Evolutionary conservation across 2,329 filamentous ascomycete genomes (phyloP).

Genomic region (Pyrenophora seminiperda): DNA sequence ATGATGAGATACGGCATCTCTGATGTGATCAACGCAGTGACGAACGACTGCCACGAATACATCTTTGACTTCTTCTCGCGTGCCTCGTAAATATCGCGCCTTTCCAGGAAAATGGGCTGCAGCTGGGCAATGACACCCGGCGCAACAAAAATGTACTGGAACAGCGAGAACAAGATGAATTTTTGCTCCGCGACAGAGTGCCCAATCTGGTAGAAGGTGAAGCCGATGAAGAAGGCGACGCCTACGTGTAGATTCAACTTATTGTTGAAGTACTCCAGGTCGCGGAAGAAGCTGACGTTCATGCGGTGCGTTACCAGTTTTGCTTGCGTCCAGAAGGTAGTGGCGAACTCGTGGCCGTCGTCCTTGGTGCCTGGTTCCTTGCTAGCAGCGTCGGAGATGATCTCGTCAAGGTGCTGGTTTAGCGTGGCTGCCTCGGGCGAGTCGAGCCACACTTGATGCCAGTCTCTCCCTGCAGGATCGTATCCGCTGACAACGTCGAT

Average conservation of each 20-base stretch:
- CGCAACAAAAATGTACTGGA: constrained; percentile 54
- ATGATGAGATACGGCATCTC: constrained; percentile 71
- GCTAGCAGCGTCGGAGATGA: constrained; percentile 47
- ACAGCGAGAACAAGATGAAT: constrained; percentile 54
- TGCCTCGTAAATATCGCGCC: constrained; percentile 59
- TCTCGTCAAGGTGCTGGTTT: constrained; percentile 44
- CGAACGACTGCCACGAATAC: constrained; percentile 75
- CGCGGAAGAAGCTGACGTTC: constrained; percentile 32
- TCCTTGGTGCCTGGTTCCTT: constrained; percentile 46
- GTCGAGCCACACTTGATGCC: constrained; percentile 48
- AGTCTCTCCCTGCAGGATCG: constrained; percentile 46
- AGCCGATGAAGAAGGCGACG: constrained; percentile 33
- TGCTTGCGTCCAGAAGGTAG: constrained; percentile 29
- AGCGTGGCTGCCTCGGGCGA: constrained; percentile 43
- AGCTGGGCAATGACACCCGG: constrained; percentile 50
- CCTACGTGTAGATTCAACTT: constrained; percentile 34
- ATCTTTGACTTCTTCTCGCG: constrained; percentile 68
- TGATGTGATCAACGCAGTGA: constrained; percentile 70
- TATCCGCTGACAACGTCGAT: constrained; percentile 67
- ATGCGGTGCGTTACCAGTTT: constrained; percentile 30
- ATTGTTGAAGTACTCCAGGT: constrained; percentile 35
- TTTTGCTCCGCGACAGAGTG: constrained; percentile 47
- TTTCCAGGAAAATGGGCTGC: constrained; percentile 53
- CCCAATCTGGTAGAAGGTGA: constrained; percentile 37
- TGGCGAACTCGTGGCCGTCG: constrained; percentile 47